A percentile compares a stretch with the other conserved stretches of the same genome.
phyloP scores from a whole-genome alignment of 2,329 filamentous ascomycete genomes.

The Aspergillus novofumigatus region DNA sequence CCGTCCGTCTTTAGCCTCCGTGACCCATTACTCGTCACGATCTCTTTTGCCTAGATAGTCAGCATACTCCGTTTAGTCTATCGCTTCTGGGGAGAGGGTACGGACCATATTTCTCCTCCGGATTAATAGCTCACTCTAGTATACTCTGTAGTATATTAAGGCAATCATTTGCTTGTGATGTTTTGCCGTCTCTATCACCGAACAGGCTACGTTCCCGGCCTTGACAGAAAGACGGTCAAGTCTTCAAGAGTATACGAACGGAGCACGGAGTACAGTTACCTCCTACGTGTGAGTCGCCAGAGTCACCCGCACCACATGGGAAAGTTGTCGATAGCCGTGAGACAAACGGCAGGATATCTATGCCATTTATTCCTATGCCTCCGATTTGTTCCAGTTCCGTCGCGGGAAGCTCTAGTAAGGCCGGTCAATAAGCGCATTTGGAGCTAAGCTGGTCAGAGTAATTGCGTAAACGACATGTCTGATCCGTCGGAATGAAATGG shows the following conservation, averaged over 20 bases:
- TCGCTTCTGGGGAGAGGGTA: neutral
- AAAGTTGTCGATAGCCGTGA: neutral
- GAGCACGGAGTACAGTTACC: too few species aligned
- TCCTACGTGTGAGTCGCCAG: too few species aligned
- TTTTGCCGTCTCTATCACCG: neutral
- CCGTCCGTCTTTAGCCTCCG: neutral
- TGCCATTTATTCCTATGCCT: neutral
- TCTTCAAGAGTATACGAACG: neutral
- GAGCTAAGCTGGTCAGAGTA: neutral
- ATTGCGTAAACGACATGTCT: neutral
- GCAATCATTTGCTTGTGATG: neutral
- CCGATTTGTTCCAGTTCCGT: neutral
- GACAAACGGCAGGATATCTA: neutral
- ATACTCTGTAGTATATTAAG: neutral
- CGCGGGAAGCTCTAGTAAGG: neutral
- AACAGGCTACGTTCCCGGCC: neutral
- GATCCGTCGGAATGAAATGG: neutral
- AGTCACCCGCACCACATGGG: neutral
- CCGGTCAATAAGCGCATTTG: neutral
- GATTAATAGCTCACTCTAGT: neutral
- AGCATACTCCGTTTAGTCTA: neutral
- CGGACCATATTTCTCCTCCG: neutral
- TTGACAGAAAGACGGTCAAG: neutral
- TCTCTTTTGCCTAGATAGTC: too few species aligned
- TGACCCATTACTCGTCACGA: too few species aligned